Conservation (phyloP, 2,329 filamentous ascomycete genomes). For the Ampelomyces quisqualis region DNA sequence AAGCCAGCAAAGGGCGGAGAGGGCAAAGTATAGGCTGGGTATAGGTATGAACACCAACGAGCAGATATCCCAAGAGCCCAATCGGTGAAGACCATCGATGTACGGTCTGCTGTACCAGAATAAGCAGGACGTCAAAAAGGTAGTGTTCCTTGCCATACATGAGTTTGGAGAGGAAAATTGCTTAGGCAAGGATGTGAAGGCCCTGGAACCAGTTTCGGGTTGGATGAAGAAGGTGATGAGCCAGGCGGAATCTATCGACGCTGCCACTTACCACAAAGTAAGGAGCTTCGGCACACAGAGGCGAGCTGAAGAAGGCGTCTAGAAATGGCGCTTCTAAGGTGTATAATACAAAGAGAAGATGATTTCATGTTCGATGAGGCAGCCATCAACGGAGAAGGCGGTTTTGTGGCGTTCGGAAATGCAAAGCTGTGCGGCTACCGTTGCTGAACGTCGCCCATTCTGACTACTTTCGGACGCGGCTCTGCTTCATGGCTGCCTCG, state of each 20-base stretch:
- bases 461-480: too few species aligned
- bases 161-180: slow-evolving; percentile 32
- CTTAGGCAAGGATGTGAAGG: slow-evolving; percentile 28
- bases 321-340: too few species aligned
- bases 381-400: too few species aligned
- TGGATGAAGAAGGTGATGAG: slow-evolving; percentile 35
- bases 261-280: slow-evolving; percentile 29
- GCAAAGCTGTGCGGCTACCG: too few species aligned
- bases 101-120: slow-evolving; percentile 22
- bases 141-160: slow-evolving; percentile 32
- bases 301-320: not conserved
- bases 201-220: slow-evolving; percentile 32
- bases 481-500: too few species aligned
- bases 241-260: slow-evolving; percentile 29
- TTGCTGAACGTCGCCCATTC: too few species aligned
- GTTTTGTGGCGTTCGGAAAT: too few species aligned
- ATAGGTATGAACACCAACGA: slow-evolving; percentile 37
- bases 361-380: too few species aligned
- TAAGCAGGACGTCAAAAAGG: slow-evolving; percentile 10
- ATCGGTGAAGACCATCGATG: slow-evolving; percentile 28
- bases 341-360: too few species aligned
- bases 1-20: slow-evolving; percentile 24
- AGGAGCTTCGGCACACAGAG: slow-evolving; percentile 10
- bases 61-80: slow-evolving; percentile 35
- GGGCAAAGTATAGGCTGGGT: slow-evolving; percentile 33